Evolutionary conservation across 805 yeast genomes (phyloP).

Genomic region (Vanderwaltozyma polyspora): DNA sequence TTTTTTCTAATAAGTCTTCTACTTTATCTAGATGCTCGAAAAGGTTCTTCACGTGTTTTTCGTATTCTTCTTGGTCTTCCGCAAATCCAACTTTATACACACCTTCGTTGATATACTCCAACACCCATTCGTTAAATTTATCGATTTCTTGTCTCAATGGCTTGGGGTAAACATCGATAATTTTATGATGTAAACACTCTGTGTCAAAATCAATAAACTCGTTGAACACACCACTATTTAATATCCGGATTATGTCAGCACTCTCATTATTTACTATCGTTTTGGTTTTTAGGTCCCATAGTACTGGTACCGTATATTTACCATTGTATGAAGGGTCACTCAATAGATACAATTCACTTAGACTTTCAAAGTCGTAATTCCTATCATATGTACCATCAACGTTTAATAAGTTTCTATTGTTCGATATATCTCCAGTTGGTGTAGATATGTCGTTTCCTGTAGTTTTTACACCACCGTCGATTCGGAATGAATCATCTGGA

Average conservation of each 20-base stretch:
- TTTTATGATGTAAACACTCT: conserved; percentile 27
- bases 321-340: conserved; percentile 69
- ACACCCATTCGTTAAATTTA: conserved; percentile 72
- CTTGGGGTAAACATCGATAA: conserved; percentile 53
- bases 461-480: conserved; percentile 15
- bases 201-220: conserved; percentile 36
- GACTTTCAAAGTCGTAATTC: conserved; percentile 44
- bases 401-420: conserved; percentile 14
- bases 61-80: conserved; percentile 71
- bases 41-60: conserved; percentile 48
- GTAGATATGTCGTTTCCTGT: conserved; percentile 4
- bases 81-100: conserved; percentile 92
- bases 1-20: conserved; percentile 45
- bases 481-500: conserved; percentile 7
- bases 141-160: conserved; percentile 49
- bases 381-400: conserved; percentile 43
- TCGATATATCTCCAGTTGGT: conserved; percentile 9
- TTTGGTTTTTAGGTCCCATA: conserved; percentile 76
- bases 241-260: conserved; percentile 76
- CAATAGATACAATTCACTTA: conserved; percentile 64
- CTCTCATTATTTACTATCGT: conserved; percentile 90
- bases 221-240: conserved; percentile 64
- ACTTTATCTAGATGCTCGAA: conserved; percentile 61
- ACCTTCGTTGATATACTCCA: conserved; percentile 80
- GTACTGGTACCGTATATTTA: conserved; percentile 82